These are phyloP conservation scores for Plasmodium knowlesi DNA, from an alignment of 169 alveolate genomes.

Conservation along the genomic window DNA sequence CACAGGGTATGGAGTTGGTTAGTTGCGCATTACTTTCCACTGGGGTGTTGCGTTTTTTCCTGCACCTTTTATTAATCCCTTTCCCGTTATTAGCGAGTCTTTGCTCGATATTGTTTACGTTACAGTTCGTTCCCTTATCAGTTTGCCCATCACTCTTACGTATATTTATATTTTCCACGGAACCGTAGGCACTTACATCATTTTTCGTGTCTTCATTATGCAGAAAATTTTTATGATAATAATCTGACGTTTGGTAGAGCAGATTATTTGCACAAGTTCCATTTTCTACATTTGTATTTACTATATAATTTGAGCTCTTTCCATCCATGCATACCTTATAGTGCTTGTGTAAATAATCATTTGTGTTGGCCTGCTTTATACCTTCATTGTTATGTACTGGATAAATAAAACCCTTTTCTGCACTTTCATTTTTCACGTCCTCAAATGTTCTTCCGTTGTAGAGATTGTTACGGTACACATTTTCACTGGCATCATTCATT, in stretches of 20 bases:
- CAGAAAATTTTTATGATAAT: slow-evolving; percentile 16
- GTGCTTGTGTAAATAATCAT: neutral
- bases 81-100: neutral
- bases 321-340: neutral
- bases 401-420: neutral
- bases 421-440: neutral
- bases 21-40: neutral
- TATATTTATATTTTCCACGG: neutral
- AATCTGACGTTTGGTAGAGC: slow-evolving; percentile 13
- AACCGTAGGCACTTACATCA: neutral
- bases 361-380: neutral
- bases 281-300: neutral
- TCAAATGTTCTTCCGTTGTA: slow-evolving; percentile 3
- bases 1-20: neutral
- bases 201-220: slow-evolving; percentile 5
- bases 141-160: neutral
- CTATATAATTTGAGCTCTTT: slow-evolving; percentile 17
- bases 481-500: neutral
- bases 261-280: neutral
- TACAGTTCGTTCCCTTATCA: neutral
- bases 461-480: neutral
- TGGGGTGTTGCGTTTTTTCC: neutral
- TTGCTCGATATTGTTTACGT: neutral
- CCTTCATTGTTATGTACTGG: neutral
- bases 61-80: neutral